Evolutionary conservation across 2,329 filamentous ascomycete genomes (phyloP), one percentile per base, ranked within the genome.

Genomic region (Mollisiaceae sp.): DNA sequence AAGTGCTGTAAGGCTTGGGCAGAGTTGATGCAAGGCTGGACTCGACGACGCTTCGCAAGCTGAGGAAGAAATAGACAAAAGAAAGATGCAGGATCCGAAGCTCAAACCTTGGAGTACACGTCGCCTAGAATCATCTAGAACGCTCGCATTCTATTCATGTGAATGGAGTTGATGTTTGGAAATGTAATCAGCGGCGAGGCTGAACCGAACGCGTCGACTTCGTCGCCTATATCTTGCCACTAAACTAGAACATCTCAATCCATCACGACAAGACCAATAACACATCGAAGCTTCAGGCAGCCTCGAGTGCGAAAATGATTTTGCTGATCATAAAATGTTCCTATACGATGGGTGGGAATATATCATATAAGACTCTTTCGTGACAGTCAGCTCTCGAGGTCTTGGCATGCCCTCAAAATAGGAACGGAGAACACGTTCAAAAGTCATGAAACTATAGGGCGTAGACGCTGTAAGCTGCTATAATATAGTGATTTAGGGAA

Each of bases 141-240:
- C 27, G 50, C 11, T 6, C 50, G 50, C 12, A 18, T 54, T 54
- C 24, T 18, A 15, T 35, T 22, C 8, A 18, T 32, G 8, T 3
- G 50, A n/a, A 6, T 54, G 50, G 6, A 32, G 27, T 32, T 54
- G 22, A 11, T 35, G 50, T 54, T 35, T 22, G 45, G 24, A 54
- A 32, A 35, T 54, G 50, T 54, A 54, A 54, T 54, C 50, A 54
- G 27, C 6, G 50, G 24, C 50, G 50, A 54, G 50, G 50, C 50
- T 54, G 50, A 54, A 50, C 15, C 14, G n/a, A 50, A 54, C 50
- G 50, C 50, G 50, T 54, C 18, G 50, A 18, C 38, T 18, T 35
- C 50, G 50, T 4, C 12, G 50, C 50, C 50, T 54, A 54, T 54
- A 22, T 12, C 27, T 54, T 54, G 50, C 50, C 50, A 54, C 50